Percentiles rank a stretch among this genome's conserved stretches.
Evolutionary conservation across 768 basidiomycete genomes (phyloP).

Genomic region (Lactarius hatsudake): DNA sequence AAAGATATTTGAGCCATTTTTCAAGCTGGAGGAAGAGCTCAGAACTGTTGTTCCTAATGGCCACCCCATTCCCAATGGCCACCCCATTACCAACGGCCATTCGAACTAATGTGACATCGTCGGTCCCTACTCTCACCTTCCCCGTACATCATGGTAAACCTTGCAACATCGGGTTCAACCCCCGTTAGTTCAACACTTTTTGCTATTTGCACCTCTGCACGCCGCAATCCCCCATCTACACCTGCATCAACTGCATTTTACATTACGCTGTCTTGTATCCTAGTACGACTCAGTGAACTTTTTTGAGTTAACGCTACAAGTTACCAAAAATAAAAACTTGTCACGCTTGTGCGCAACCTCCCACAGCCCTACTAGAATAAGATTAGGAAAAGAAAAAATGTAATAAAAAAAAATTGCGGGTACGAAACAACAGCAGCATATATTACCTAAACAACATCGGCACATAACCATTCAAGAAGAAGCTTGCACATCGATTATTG

Average conservation of each 20-base stretch:
- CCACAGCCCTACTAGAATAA: neutral
- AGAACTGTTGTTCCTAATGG: constrained; percentile 25
- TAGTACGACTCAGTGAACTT: constrained; percentile 9
- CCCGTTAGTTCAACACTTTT: constrained; percentile 27
- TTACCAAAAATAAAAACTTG: constrained; percentile 1
- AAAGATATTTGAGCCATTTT: constrained; percentile 86
- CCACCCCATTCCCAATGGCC: constrained; percentile 27
- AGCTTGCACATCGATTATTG: constrained; percentile 17
- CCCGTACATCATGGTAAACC: constrained; percentile 9
- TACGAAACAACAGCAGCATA: neutral
- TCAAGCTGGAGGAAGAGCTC: constrained; percentile 68
- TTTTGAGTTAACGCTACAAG: neutral
- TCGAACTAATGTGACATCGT: too few relatives aligned
- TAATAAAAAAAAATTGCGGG: neutral
- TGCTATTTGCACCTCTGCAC: constrained; percentile 26
- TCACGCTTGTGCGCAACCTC: neutral
- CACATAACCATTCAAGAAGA: neutral
- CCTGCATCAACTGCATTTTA: constrained; percentile 39
- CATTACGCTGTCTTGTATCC: constrained; percentile 10
- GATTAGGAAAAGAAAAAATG: neutral
- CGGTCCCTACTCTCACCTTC: neutral
- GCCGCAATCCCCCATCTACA: constrained; percentile 25
- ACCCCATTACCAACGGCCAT: too few relatives aligned
- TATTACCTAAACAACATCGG: constrained; percentile 1
- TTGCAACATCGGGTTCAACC: constrained; percentile 26